A percentile compares a stretch with the other conserved stretches of the same genome.
phyloP scores from a whole-genome alignment of 495 filamentous ascomycete genomes.

The Annulohypoxylon nitens region DNA sequence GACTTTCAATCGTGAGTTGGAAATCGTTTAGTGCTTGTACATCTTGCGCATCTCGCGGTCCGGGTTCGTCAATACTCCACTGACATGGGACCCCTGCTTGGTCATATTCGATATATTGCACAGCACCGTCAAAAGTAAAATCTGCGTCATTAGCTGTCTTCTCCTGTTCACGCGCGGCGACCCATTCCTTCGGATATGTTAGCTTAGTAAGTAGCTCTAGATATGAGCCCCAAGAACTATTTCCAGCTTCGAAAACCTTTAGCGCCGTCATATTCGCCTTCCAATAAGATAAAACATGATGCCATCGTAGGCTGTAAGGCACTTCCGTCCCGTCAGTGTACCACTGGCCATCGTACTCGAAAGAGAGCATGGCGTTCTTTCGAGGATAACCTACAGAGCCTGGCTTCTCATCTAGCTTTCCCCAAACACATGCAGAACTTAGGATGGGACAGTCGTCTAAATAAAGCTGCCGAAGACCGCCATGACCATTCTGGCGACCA shows the following conservation, averaged over 20 bases:
- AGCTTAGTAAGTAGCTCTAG: too few relatives aligned
- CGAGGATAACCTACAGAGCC: not conserved
- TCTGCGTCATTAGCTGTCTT: not conserved
- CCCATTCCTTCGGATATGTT: not conserved
- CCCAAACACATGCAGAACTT: not conserved
- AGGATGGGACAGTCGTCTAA: conserved; percentile 2
- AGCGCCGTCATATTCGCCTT: too few relatives aligned
- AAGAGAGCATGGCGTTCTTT: too few relatives aligned
- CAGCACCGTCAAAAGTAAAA: not conserved
- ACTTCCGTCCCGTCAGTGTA: not conserved
- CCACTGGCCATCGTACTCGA: not conserved
- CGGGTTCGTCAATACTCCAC: not conserved
- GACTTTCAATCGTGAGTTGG: not conserved
- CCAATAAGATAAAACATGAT: not conserved
- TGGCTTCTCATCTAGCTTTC: not conserved
- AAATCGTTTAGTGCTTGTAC: not conserved
- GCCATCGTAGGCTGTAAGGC: not conserved
- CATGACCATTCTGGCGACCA: not conserved
- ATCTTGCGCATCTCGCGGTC: not conserved
- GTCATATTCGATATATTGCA: not conserved
- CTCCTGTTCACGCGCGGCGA: not conserved
- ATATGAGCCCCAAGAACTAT: too few relatives aligned
- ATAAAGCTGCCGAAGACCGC: not conserved
- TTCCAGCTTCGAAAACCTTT: too few relatives aligned
- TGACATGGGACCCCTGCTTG: not conserved